A percentile compares a stretch with the other conserved stretches of the same genome.
phyloP scores from a whole-genome alignment of 2,329 filamentous ascomycete species.

The Colletotrichum sublineola region DNA sequence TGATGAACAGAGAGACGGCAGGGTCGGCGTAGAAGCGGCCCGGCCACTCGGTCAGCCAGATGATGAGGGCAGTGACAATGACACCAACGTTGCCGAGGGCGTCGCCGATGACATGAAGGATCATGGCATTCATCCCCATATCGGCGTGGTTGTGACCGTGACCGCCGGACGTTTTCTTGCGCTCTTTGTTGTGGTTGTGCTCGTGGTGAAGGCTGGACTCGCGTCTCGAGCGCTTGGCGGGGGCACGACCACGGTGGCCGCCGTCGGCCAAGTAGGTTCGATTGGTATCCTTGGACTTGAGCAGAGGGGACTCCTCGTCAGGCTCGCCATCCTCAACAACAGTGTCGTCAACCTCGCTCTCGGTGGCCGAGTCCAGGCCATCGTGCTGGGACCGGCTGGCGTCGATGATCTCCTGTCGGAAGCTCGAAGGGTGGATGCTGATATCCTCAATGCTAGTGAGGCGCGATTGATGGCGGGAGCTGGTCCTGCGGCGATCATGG shows the following conservation, averaged over 20 bases:
- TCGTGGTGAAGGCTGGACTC: constrained; percentile 72
- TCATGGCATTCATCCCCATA: constrained; percentile 93
- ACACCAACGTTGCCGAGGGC: constrained; percentile 89
- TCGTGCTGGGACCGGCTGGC: constrained; percentile 70
- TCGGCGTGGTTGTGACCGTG: constrained; percentile 86
- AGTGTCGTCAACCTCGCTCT: constrained; percentile 66
- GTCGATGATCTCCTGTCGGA: constrained; percentile 92
- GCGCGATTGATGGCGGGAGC: constrained; percentile 66
- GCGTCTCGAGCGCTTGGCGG: constrained; percentile 52
- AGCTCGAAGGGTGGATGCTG: constrained; percentile 88
- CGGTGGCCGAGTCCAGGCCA: constrained; percentile 65
- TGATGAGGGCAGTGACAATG: constrained; percentile 85
- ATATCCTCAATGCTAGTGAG: constrained; percentile 78
- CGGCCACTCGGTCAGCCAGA: constrained; percentile 88
- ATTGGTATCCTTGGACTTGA: constrained; percentile 54
- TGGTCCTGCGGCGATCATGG: constrained; percentile 60
- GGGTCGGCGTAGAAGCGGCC: constrained; percentile 93
- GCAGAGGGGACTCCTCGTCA: constrained; percentile 62
- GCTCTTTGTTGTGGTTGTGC: constrained; percentile 86
- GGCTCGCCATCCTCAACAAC: constrained; percentile 57
- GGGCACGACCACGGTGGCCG: constrained; percentile 44
- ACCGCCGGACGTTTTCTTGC: constrained; percentile 70
- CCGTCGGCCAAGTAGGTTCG: constrained; percentile 29
- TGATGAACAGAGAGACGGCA: constrained; percentile 93
- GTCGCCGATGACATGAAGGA: constrained; percentile 83